These are phyloP conservation scores for Combretum micranthum DNA, from an alignment of 345 rosid species.

Conservation along the genomic window DNA sequence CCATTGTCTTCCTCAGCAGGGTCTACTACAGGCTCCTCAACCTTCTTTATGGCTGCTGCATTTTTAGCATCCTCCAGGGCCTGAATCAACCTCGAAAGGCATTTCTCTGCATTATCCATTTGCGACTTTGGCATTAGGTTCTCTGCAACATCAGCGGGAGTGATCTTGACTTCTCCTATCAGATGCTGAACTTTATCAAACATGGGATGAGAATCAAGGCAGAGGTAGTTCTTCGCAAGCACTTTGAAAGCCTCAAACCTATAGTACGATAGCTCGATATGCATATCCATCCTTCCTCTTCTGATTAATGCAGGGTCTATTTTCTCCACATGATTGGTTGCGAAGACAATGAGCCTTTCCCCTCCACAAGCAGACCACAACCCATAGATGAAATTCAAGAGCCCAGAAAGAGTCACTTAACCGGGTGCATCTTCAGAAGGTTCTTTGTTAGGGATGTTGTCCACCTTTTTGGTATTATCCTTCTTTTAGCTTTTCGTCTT, in stretches of 20 bases:
- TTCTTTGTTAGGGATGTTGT: slow-evolving; percentile 17
- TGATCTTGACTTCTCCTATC: slow-evolving; percentile 26
- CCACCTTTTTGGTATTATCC: slow-evolving; percentile 18
- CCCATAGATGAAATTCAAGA: slow-evolving; percentile 62
- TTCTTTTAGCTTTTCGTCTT: slow-evolving; percentile 25
- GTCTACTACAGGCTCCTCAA: not conserved
- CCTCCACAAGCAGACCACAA: slow-evolving; percentile 68
- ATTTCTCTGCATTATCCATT: slow-evolving; percentile 18
- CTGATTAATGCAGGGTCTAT: slow-evolving; percentile 67
- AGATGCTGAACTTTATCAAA: slow-evolving; percentile 19
- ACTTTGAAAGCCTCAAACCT: slow-evolving; percentile 40
- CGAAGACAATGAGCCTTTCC: slow-evolving; percentile 58
- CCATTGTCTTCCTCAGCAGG: not conserved
- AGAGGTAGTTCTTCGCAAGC: slow-evolving; percentile 39
- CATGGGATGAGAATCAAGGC: slow-evolving; percentile 26
- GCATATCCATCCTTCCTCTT: slow-evolving; percentile 65
- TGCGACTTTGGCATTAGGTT: slow-evolving; percentile 46
- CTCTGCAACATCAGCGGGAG: slow-evolving; percentile 51
- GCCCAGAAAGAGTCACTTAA: slow-evolving; percentile 58
- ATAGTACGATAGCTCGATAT: slow-evolving; percentile 40
- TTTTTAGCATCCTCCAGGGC: slow-evolving; percentile 30
- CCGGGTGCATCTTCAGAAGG: slow-evolving; percentile 24
- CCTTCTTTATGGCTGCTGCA: slow-evolving; percentile 13
- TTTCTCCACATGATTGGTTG: slow-evolving; percentile 52
- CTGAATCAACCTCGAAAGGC: slow-evolving; percentile 31